A percentile compares a stretch with the other conserved stretches of the same genome.
Conservation (phyloP, 2,329 filamentous ascomycete genomes). For the Dothidotthia symphoricarpi region DNA sequence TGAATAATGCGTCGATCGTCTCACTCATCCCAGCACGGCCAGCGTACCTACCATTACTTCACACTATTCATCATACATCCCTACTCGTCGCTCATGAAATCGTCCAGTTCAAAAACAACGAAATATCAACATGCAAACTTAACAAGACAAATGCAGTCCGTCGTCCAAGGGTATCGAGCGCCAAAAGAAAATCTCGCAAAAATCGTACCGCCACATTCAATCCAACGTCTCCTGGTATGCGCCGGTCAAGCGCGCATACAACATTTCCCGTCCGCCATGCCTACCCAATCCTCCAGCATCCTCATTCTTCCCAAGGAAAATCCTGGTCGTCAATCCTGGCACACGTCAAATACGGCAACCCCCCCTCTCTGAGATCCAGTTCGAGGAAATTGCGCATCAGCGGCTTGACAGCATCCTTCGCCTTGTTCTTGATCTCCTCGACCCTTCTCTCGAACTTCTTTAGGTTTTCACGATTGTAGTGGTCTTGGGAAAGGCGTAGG, state of each 20-base stretch:
- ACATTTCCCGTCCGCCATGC: neutral
- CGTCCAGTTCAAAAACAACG: neutral
- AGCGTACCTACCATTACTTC: too few species aligned
- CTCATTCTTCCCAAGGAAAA: constrained; percentile 58
- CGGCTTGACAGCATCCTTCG: constrained; percentile 77
- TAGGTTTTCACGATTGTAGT: constrained; percentile 84
- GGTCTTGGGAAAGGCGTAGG: constrained; percentile 74
- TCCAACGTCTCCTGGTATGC: too few species aligned
- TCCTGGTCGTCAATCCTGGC: constrained; percentile 61
- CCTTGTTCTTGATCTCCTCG: constrained; percentile 83
- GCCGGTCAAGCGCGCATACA: too few species aligned
- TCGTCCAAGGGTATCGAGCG: constrained; percentile 2
- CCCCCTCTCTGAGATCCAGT: constrained; percentile 63
- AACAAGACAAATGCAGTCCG: neutral
- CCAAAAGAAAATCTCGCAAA: neutral
- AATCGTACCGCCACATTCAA: neutral
- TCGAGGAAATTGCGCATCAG: constrained; percentile 84
- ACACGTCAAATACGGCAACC: constrained; percentile 64
- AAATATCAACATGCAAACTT: neutral
- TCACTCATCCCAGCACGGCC: too few species aligned
- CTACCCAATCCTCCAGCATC: neutral
- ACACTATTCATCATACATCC: neutral
- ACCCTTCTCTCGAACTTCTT: constrained; percentile 81
- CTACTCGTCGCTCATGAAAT: neutral
- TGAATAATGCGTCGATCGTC: too few species aligned